Conservation (phyloP, 2,329 filamentous ascomycete genomes). For the Dactylonectria estremocensis region DNA sequence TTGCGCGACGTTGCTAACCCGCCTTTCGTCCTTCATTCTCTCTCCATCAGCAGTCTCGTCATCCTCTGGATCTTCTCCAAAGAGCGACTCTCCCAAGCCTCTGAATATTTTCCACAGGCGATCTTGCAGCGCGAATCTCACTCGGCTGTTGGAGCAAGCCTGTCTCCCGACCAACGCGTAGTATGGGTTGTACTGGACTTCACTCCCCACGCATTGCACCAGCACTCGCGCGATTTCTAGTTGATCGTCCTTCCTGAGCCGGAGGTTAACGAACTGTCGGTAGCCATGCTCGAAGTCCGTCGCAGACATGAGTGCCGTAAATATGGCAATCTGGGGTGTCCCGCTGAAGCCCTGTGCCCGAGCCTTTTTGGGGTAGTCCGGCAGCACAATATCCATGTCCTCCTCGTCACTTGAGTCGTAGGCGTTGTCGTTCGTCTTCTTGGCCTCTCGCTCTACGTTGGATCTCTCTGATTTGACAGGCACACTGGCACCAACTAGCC, state of each 20-base stretch:
- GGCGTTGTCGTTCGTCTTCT: slow-evolving; percentile 49
- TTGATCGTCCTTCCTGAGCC: slow-evolving; percentile 88
- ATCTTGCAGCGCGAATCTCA: slow-evolving; percentile 90
- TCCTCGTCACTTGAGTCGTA: slow-evolving; percentile 57
- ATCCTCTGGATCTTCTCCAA: slow-evolving; percentile 74
- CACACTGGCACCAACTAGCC: slow-evolving; percentile 98
- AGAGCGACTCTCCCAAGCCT: slow-evolving; percentile 84
- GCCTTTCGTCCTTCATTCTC: slow-evolving; percentile 63
- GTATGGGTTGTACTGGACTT: slow-evolving; percentile 91
- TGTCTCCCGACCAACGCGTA: slow-evolving; percentile 88
- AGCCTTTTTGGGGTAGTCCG: slow-evolving; percentile 82
- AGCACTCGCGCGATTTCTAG: slow-evolving; percentile 90
- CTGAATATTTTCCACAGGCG: slow-evolving; percentile 89
- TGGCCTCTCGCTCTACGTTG: slow-evolving; percentile 38
- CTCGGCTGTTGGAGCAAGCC: slow-evolving; percentile 79
- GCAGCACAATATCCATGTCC: slow-evolving; percentile 65
- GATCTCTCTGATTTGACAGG: slow-evolving; percentile 55
- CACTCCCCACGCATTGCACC: slow-evolving; percentile 87
- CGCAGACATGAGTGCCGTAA: slow-evolving; percentile 90
- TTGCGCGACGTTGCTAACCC: slow-evolving; percentile 68
- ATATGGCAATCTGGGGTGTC: slow-evolving; percentile 89
- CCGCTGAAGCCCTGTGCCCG: slow-evolving; percentile 89
- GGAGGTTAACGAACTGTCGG: slow-evolving; percentile 83
- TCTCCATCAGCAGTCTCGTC: slow-evolving; percentile 66
- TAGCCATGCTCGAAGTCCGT: slow-evolving; percentile 89